Evolutionary conservation across 2,329 filamentous ascomycete genomes (phyloP), one percentile per base, ranked within the genome.

Genomic region (Davidsoniella virescens): DNA sequence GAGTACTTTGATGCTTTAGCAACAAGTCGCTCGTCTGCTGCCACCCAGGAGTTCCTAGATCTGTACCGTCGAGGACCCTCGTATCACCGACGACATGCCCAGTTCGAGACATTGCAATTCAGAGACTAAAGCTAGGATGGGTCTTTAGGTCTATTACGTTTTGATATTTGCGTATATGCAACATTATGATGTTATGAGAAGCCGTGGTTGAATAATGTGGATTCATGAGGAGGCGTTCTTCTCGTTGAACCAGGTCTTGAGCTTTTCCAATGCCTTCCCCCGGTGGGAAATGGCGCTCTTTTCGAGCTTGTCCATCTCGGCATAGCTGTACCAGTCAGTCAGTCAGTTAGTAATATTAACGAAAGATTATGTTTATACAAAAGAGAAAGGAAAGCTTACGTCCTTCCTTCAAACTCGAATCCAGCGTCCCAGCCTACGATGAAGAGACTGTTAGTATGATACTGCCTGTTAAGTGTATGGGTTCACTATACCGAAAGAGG

Each of bases 241-340:
- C 46, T 66, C 69, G 52, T 75, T 72, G 57, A 94, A 73, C 87
- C 90, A 96, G 36, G 71, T 72, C 61, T 86, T 84, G 55, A 98
- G 71, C 67, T 94, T 94, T 56, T 79, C 74, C 49, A 98, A 69
- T n/a, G 92, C 92, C 60, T 82, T 85, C 56, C 76, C 82, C 41
- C 92, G 83, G 67, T 98, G 92, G 23, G 88, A 95, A 60, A 98
- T 86, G 61, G 80, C 78, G 69, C 96, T 98, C 78, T 93, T 93
- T 62, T 80, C 77, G 8, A 63, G 67, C 65, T 84, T 88, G 47
- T 87, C 83, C 92, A 98, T 98, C 69, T 98, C 92, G 25, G 92
- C 92, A 63, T 94, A 83, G 2, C 78, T 83, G 46, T 43, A 33
- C 18, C 9, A 10, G 12, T 38, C 26, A 40, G 12, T 38, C 26